phyloP scores from a whole-genome alignment of 352 stramenopile genomes.

The Phytophthora colocasiae region DNA sequence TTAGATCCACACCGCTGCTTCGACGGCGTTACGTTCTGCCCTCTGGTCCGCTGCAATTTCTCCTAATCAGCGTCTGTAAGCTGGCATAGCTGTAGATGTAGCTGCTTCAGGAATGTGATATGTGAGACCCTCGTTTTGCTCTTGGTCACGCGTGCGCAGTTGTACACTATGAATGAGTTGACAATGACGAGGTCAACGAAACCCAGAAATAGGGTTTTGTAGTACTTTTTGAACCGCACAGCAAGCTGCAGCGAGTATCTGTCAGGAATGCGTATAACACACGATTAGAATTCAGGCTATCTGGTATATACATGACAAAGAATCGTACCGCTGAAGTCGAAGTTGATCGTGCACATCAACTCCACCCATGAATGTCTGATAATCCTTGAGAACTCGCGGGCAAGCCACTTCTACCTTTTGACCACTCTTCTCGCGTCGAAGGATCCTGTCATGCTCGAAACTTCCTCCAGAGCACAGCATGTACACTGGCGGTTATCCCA shows the following conservation, averaged over 20 bases:
- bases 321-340: too few relatives aligned
- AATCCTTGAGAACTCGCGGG: background rate
- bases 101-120: conserved; percentile 10
- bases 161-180: conserved; percentile 19
- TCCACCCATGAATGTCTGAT: too few relatives aligned
- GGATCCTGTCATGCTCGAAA: background rate
- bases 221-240: conserved; percentile 5
- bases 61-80: background rate
- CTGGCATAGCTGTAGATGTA: conserved; percentile 9
- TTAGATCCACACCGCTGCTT: background rate
- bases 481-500: background rate
- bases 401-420: background rate
- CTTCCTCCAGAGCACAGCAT: background rate
- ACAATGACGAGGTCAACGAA: too few relatives aligned
- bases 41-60: background rate
- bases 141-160: background rate
- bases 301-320: too few relatives aligned
- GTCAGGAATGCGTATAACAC: conserved; percentile 7
- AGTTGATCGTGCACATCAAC: too few relatives aligned
- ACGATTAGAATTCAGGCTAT: conserved; percentile 7
- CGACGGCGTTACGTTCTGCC: conserved; percentile 2
- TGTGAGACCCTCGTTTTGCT: conserved; percentile 2
- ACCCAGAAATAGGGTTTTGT: too few relatives aligned
- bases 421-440: background rate
- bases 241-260: conserved; percentile 12